These are phyloP conservation scores for Boehmeria nivea DNA, from an alignment of 306 rosid species.

Conservation along the genomic window DNA sequence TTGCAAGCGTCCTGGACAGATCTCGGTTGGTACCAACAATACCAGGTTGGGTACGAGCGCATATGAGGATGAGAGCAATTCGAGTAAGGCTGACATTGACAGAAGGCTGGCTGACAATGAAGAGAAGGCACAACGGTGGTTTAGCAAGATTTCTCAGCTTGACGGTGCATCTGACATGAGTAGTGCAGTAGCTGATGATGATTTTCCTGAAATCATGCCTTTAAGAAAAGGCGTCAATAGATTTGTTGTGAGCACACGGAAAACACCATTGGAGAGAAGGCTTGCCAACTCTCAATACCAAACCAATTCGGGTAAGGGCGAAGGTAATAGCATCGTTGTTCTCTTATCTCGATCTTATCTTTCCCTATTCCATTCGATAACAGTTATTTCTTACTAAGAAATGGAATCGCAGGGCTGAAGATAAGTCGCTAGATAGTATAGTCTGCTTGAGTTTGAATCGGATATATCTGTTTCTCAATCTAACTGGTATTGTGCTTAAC, in stretches of 20 bases:
- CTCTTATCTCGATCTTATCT: not conserved
- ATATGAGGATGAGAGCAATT: constrained; percentile 32
- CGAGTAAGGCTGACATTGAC: constrained; percentile 35
- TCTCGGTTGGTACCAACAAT: constrained; percentile 30
- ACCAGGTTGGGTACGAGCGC: no score
- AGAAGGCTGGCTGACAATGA: constrained; percentile 72
- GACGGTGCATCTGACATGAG: constrained; percentile 57
- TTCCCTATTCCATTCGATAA: not conserved
- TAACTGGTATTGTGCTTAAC: constrained; percentile 8
- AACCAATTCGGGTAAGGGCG: constrained; percentile 43
- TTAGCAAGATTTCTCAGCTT: constrained; percentile 79
- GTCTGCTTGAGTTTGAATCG: no score
- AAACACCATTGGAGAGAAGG: constrained; percentile 76
- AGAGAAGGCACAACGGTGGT: constrained; percentile 97
- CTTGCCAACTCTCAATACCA: constrained; percentile 49
- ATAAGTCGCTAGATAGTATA: no score
- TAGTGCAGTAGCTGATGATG: constrained; percentile 53
- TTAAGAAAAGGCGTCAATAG: constrained; percentile 90
- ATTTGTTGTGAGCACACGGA: constrained; percentile 91
- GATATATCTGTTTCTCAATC: constrained; percentile 26
- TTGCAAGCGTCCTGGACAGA: constrained; percentile 74
- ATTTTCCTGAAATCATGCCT: constrained; percentile 97
- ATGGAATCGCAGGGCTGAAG: no score
- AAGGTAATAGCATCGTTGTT: not conserved
- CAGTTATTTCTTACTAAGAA: no score